Percentiles rank a stretch among this genome's conserved stretches.
phyloP scores from a whole-genome alignment of 2,329 filamentous ascomycete genomes.

The Pseudocercospora eumusae region DNA sequence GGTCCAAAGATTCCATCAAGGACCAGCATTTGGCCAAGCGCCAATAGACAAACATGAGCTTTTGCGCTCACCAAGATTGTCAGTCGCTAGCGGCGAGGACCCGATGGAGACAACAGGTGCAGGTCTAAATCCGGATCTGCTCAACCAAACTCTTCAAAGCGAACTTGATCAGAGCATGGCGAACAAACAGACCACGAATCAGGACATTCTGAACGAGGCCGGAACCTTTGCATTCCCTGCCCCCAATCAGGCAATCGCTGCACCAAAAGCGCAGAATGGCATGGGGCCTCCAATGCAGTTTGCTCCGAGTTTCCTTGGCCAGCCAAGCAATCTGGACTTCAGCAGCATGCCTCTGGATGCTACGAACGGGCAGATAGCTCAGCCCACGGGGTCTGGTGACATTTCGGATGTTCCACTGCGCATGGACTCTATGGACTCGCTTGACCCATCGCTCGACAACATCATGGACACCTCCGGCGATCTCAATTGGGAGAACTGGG shows the following conservation, averaged over 20 bases:
- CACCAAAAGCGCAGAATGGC: slow-evolving; percentile 16
- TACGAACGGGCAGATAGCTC: not conserved
- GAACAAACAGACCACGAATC: not conserved
- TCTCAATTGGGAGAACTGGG: slow-evolving; percentile 53
- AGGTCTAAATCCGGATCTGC: slow-evolving; percentile 14
- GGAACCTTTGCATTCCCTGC: slow-evolving; percentile 5
- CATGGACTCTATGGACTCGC: slow-evolving; percentile 33
- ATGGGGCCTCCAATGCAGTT: slow-evolving; percentile 12
- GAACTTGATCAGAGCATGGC: slow-evolving; percentile 15
- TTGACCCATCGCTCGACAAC: slow-evolving; percentile 20
- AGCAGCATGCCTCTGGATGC: slow-evolving; percentile 17
- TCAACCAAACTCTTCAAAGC: slow-evolving; percentile 13
- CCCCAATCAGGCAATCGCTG: slow-evolving; percentile 14
- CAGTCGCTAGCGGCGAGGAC: slow-evolving; percentile 23
- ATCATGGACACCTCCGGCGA: slow-evolving; percentile 44
- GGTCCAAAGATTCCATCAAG: slow-evolving; percentile 37
- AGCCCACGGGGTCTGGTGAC: slow-evolving; percentile 8
- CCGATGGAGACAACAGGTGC: slow-evolving; percentile 22
- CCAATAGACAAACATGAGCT: slow-evolving; percentile 40
- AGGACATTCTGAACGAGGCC: not conserved
- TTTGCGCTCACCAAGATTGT: slow-evolving; percentile 35
- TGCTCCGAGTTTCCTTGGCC: slow-evolving; percentile 21
- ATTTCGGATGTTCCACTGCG: slow-evolving; percentile 1
- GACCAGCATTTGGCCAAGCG: slow-evolving; percentile 37
- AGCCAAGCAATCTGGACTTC: slow-evolving; percentile 22